Conservation (phyloP, 306 rosid species). For the Astragalus membranaceus region DNA sequence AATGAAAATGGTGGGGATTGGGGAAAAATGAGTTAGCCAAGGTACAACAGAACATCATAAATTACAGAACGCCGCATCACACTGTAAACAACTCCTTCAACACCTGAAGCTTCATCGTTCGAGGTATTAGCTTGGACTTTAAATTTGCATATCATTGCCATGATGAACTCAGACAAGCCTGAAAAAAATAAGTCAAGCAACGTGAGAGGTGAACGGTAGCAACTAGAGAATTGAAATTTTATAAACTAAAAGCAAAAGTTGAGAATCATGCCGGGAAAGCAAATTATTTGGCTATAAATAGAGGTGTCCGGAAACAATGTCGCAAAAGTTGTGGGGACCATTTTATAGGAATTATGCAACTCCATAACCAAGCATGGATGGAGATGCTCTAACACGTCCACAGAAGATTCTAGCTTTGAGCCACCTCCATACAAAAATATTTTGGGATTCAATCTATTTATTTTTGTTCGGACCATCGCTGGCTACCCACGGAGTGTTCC, state of each 20-base stretch:
- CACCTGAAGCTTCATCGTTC: conserved; percentile 10
- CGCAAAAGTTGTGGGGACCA: no score
- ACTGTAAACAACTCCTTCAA: conserved; percentile 17
- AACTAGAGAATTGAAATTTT: neutral
- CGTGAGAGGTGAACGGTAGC: neutral
- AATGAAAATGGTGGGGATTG: conserved; percentile 13
- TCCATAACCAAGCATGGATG: no score
- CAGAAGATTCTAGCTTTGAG: conserved; percentile 12
- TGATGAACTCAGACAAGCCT: conserved; percentile 36
- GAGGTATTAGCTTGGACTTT: conserved; percentile 22
- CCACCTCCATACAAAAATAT: neutral
- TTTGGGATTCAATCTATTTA: neutral
- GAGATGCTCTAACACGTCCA: neutral
- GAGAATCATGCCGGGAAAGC: neutral
- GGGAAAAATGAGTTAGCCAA: conserved; percentile 38
- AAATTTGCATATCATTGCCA: conserved; percentile 20
- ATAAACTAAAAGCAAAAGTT: neutral
- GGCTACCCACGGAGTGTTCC: no score
- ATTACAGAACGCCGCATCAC: conserved; percentile 26
- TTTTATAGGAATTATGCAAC: no score
- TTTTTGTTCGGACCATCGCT: no score
- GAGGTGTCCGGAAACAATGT: neutral
- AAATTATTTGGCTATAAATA: neutral
- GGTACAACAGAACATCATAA: conserved; percentile 28
- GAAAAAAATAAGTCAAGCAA: conserved; percentile 28